Percentiles rank a stretch among this genome's conserved stretches.
Evolutionary conservation across 352 stramenopile genomes (phyloP).

Genomic region (Pythium pyrilobum): DNA sequence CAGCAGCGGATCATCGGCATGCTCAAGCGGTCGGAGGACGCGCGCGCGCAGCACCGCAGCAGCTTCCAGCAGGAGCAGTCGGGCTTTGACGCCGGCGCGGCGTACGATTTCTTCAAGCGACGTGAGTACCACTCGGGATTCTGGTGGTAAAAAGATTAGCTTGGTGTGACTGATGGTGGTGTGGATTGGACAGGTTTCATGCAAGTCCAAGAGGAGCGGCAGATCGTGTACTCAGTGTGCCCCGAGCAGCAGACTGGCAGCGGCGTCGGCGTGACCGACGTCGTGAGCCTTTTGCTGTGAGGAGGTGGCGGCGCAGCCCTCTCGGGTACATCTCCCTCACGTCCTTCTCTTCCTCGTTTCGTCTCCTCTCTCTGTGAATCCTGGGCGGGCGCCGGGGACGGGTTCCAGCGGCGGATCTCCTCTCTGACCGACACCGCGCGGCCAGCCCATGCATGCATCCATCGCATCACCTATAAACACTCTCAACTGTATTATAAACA

Average conservation of each 20-base stretch:
- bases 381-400: too few species aligned
- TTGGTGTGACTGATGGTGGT: neutral
- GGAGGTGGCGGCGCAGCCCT: too few species aligned
- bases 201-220: conserved; percentile 15
- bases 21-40: conserved; percentile 44
- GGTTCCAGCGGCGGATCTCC: too few species aligned
- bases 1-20: conserved; percentile 48
- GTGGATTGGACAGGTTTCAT: conserved; percentile 15
- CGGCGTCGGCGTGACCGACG: conserved; percentile 6
- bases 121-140: conserved; percentile 31
- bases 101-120: conserved; percentile 68
- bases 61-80: conserved; percentile 45
- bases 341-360: too few species aligned
- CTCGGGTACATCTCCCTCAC: too few species aligned
- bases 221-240: conserved; percentile 22
- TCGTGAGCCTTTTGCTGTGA: conserved; percentile 10
- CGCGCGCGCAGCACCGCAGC: conserved; percentile 31
- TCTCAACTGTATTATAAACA: conserved; percentile 4
- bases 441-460: neutral
- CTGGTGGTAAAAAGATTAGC: neutral
- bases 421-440: too few species aligned
- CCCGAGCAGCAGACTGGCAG: conserved; percentile 4
- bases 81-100: conserved; percentile 45
- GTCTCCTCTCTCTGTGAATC: too few species aligned
- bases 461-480: neutral